Base-by-base conservation (phyloP, 371 early-diverging fungal genomes). In the Mortierella sp. region DNA sequence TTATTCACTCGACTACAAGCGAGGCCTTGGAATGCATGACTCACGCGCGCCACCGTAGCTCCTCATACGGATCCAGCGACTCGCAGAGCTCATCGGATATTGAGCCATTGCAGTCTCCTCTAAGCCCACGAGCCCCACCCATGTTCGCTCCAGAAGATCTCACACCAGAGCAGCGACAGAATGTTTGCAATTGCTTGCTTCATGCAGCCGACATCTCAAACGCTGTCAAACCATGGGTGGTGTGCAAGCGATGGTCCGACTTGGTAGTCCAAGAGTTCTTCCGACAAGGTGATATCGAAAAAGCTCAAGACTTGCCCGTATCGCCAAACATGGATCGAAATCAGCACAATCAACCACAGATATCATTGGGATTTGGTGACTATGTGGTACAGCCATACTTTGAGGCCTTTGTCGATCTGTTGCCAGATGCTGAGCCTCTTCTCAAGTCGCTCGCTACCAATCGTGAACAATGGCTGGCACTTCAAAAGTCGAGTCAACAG, bases 131-230 rank as follows among this genome's bases (percentile, higher is more conserved):
- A 3, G 23, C 38, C 28, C n/a, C n/a, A n/a, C 16, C 12, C 7
- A 26, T 27, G 1, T 58, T 47, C 14, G 24, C 70, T 8, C 57
- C 70, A 3, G 41, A 49, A 9, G 54, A 65, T 19, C 54, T 73
- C 10, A 78, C 76, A 19, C 57, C 63, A 27, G 76, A 82, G 51
- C 87, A 87, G 49, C 82, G 93, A 13, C 86, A 89, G 55, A 80
- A 80, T 38, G 67, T 95, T 16, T 87, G 89, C 62, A 88, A 91
- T 51, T 85, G 88, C 14, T 61, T 95, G 50, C 79, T 95, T 5
- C 95, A 95, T 63, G 94, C 93, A 1, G 93, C 95, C 2, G 96
- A 96, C 57, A 93, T 95, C 49, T 92, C 92, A 59, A 96, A 96
- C 61, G 89, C 95, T 0, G 86, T 92, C 31, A 82, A 94, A 38